Conservation (phyloP, 768 basidiomycete genomes). For the Boletus vermiculosoides region DNA sequence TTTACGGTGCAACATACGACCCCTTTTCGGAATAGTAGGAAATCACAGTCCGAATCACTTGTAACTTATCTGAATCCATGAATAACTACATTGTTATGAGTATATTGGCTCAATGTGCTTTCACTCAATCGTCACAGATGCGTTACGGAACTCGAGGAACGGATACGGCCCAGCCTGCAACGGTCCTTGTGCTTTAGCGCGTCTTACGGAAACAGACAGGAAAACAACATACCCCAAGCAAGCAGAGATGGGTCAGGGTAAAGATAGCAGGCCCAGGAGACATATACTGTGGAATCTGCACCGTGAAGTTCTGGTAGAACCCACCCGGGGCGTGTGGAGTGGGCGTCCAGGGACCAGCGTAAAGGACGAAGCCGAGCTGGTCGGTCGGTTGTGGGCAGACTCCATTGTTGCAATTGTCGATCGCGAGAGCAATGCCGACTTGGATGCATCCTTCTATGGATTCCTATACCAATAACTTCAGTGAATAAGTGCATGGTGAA, state of each 20-base stretch:
- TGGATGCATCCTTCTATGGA: slow-evolving; percentile 23
- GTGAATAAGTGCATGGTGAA: background rate
- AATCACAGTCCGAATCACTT: background rate
- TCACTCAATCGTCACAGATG: slow-evolving; percentile 20
- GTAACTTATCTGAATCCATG: background rate
- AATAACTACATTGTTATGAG: background rate
- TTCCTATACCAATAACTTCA: slow-evolving; percentile 3
- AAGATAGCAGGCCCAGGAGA: slow-evolving; percentile 26
- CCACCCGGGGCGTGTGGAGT: slow-evolving; percentile 16
- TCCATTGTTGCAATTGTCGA: slow-evolving; percentile 19
- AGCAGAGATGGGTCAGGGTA: slow-evolving; percentile 30
- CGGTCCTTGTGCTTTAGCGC: background rate
- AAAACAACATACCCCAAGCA: slow-evolving; percentile 26
- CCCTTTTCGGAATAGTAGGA: no score
- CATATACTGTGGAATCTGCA: slow-evolving; percentile 13
- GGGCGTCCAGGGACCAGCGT: slow-evolving; percentile 30
- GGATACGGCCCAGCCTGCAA: slow-evolving; percentile 25
- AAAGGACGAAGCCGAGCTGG: slow-evolving; percentile 26
- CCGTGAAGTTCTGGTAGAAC: slow-evolving; percentile 30
- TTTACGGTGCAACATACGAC: no score
- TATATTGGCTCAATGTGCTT: background rate
- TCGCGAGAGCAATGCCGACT: slow-evolving; percentile 33
- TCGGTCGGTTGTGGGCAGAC: slow-evolving; percentile 23
- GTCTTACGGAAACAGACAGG: background rate
- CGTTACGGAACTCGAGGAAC: slow-evolving; percentile 30